phyloP scores from a whole-genome alignment of 305 asterid genomes.

The Coffea humblotiana region DNA sequence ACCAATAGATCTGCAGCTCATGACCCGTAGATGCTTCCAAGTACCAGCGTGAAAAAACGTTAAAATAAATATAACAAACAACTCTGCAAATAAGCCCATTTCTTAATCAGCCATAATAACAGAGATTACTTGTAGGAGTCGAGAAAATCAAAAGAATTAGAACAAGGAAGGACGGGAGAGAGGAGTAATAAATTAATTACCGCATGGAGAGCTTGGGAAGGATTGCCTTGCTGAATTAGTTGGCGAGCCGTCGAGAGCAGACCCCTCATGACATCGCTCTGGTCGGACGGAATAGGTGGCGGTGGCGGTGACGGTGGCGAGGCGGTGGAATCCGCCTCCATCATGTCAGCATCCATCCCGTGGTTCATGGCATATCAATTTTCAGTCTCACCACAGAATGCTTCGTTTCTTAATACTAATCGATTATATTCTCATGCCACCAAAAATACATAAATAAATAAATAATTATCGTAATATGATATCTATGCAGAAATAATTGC shows the following conservation, averaged over 20 bases:
- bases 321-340: slow-evolving; percentile 58
- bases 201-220: slow-evolving; percentile 87
- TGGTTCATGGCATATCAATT: slow-evolving; percentile 48
- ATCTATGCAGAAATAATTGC: neutral
- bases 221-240: slow-evolving; percentile 64
- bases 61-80: neutral
- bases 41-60: neutral
- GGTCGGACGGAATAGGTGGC: slow-evolving; percentile 28
- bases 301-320: slow-evolving; percentile 31
- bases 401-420: no score
- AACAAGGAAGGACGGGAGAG: neutral
- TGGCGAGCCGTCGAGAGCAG: slow-evolving; percentile 68
- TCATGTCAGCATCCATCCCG: slow-evolving; percentile 53
- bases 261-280: slow-evolving; percentile 37
- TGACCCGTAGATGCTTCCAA: neutral
- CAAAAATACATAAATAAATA: no score
- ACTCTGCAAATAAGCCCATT: neutral
- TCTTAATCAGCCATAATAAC: neutral
- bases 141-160: neutral
- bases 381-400: neutral
- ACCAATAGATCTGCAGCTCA: neutral
- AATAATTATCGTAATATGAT: no score
- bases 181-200: slow-evolving; percentile 28
- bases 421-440: no score
- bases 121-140: neutral